These are phyloP conservation scores for Osmanthus fragrans DNA, from an alignment of 257 asterid genomes.

Conservation along the genomic window DNA sequence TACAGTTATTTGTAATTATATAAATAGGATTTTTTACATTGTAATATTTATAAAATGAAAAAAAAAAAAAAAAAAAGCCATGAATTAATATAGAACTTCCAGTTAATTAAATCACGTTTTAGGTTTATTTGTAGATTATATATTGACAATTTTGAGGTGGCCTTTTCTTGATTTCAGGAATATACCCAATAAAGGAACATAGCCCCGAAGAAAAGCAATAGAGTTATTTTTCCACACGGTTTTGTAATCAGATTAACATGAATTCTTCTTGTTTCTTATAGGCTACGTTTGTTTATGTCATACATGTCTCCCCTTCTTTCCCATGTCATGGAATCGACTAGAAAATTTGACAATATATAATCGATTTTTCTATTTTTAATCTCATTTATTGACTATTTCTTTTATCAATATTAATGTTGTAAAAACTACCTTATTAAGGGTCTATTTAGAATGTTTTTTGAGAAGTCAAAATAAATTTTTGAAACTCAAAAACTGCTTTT, in stretches of 20 bases:
- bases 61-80: background rate
- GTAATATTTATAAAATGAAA: too few relatives aligned
- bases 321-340: background rate
- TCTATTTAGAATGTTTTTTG: too few relatives aligned
- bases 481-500: too few relatives aligned
- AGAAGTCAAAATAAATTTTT: too few relatives aligned
- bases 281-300: background rate
- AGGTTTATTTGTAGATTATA: background rate
- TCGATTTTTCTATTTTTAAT: too few relatives aligned
- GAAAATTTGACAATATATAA: too few relatives aligned
- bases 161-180: background rate
- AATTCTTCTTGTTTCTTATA: background rate
- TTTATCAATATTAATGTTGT: too few relatives aligned
- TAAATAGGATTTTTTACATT: too few relatives aligned
- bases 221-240: background rate
- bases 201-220: background rate
- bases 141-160: background rate
- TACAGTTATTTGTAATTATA: too few relatives aligned
- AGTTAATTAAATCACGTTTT: background rate
- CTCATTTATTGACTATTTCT: too few relatives aligned
- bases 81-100: background rate
- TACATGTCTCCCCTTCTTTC: background rate
- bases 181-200: background rate
- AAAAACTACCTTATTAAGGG: too few relatives aligned
- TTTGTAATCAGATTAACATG: background rate